Conservation (phyloP, 148 eudicot genomes). For the Rhododendron molle region DNA sequence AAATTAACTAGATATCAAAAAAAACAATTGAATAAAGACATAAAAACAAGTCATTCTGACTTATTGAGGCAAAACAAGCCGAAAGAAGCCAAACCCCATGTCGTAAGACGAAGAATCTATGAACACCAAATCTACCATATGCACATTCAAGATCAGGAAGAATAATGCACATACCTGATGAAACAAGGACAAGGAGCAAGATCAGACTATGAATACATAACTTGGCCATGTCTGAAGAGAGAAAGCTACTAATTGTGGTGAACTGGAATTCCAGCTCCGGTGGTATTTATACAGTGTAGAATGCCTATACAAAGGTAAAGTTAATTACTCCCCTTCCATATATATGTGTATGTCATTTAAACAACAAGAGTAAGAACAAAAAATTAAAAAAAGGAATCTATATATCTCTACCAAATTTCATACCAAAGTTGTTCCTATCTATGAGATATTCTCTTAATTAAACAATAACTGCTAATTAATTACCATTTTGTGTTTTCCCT, state of each 20-base stretch:
- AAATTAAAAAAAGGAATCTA: neutral
- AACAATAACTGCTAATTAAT: too few species aligned
- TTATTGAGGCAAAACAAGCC: too few species aligned
- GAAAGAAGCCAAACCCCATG: neutral
- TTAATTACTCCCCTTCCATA: neutral
- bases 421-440: neutral
- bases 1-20: too few species aligned
- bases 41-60: too few species aligned
- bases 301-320: too few species aligned
- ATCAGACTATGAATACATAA: neutral
- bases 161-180: neutral
- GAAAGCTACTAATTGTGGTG: neutral
- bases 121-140: neutral
- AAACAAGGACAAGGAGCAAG: slow-evolving; percentile 1
- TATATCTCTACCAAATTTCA: neutral
- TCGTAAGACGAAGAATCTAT: neutral
- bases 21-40: too few species aligned
- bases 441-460: neutral
- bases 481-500: too few species aligned
- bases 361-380: neutral
- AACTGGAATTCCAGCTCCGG: neutral
- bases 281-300: neutral
- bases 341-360: neutral
- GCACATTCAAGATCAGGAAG: neutral
- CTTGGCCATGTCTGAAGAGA: neutral